Conservation (phyloP, 768 basidiomycete species). For the Chiua virens region DNA sequence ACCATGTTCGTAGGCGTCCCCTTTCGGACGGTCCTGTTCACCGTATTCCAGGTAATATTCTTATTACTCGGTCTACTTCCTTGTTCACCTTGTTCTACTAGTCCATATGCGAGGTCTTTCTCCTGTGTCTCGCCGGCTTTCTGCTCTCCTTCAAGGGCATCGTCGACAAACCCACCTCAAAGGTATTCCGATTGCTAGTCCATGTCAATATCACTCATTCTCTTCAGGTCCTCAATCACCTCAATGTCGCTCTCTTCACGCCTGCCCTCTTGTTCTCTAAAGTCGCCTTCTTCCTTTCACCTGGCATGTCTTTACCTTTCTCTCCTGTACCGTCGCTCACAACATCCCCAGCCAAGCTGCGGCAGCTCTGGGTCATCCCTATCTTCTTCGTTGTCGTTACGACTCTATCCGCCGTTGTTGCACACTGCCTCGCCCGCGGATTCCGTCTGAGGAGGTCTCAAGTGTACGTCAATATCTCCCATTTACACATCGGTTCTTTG, state of each 20-base stretch:
- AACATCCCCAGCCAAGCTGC: conserved; percentile 58
- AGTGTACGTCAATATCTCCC: conserved; percentile 46
- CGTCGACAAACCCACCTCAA: conserved; percentile 87
- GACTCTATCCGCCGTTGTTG: conserved; percentile 63
- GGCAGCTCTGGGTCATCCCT: conserved; percentile 83
- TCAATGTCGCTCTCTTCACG: conserved; percentile 90
- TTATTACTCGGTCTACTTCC: background rate
- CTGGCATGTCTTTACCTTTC: conserved; percentile 46
- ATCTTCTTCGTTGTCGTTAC: conserved; percentile 84
- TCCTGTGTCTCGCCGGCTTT: conserved; percentile 84
- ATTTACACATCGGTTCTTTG: background rate
- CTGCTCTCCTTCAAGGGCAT: conserved; percentile 76
- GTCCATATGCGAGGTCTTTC: conserved; percentile 88
- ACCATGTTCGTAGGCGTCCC: conserved; percentile 6
- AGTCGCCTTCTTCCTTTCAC: conserved; percentile 88
- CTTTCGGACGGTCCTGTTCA: conserved; percentile 20
- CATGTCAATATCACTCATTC: background rate
- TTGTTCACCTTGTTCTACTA: conserved; percentile 37
- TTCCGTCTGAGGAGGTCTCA: conserved; percentile 76
- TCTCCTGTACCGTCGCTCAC: conserved; percentile 1
- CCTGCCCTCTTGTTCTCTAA: conserved; percentile 90
- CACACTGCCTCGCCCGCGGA: conserved; percentile 58
- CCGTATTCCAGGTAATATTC: conserved; percentile 29
- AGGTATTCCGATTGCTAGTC: conserved; percentile 42
- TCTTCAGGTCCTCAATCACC: conserved; percentile 65